Evolutionary conservation across 306 rosid species (phyloP).

Genomic region (Cicer yamashitae): DNA sequence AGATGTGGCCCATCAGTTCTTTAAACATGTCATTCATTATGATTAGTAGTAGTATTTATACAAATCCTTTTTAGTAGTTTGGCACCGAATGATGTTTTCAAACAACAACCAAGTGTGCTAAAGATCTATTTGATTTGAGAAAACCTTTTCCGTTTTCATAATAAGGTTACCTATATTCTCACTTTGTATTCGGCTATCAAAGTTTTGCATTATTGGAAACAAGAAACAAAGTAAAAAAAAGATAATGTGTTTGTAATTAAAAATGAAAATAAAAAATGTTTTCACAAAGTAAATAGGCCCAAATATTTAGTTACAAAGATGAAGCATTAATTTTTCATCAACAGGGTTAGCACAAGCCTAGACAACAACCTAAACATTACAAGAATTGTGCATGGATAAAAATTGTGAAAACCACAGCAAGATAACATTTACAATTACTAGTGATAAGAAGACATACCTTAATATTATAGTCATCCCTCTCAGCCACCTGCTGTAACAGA

Average conservation of each 20-base stretch:
- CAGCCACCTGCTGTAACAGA: slow-evolving; percentile 83
- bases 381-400: slow-evolving; percentile 31
- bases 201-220: background rate
- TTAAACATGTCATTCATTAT: slow-evolving; percentile 16
- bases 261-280: background rate
- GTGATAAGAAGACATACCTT: slow-evolving; percentile 65
- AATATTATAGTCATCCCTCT: slow-evolving; percentile 95
- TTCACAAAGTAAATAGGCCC: slow-evolving; percentile 8
- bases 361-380: slow-evolving; percentile 34
- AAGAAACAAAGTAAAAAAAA: background rate
- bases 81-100: background rate
- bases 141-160: background rate
- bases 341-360: slow-evolving; percentile 26
- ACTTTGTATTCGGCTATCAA: background rate
- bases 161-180: background rate
- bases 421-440: slow-evolving; percentile 8
- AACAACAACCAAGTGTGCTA: background rate
- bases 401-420: slow-evolving; percentile 16
- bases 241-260: background rate
- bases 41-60: background rate
- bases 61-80: background rate
- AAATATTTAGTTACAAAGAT: background rate
- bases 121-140: background rate
- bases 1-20: slow-evolving; percentile 13
- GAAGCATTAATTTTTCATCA: slow-evolving; percentile 32